Base-by-base conservation (phyloP, 2,329 filamentous ascomycete species). In the Dactylellina haptotyla region DNA sequence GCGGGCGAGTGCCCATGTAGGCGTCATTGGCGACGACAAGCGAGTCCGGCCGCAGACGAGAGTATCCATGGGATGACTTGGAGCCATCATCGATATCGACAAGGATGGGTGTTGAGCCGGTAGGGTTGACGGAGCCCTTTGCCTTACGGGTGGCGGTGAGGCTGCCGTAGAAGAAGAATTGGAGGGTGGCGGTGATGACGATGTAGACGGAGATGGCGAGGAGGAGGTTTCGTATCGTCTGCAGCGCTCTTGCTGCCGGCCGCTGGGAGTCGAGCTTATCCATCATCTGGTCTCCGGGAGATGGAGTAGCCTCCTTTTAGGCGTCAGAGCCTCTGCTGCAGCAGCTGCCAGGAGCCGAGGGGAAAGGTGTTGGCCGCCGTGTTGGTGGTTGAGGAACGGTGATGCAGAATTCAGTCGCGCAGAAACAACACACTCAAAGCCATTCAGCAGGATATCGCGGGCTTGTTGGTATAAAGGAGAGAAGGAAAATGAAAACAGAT, bases 31-130 rank as follows among this genome's bases (percentile, higher is more conserved):
- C 76, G 54, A 81, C 79, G 57, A 85, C 84, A 25, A 84, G 81
- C 74, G 82, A 84, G 69, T 83, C 80, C 6, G 84, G 84, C 50
- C 84, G 80, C 76, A 86, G 84, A 79, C 85, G 85, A 79, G 84
- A 84, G 79, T 66, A 54, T 46, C 61, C 69, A 25, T 61, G 53
- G 9, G 54, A 65, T 0, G 53, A 61, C 26, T 50, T 57, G 8
- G 84, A 84, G 79, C 85, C 85, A 75, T 83, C 25, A 12, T 25
- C 23, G 20, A 26, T 46, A 3, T 53, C 50, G 3, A 20, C 25
- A 23, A 43, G 28, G 20, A 20, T 50, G 25, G 61, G 53, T 34
- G 41, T 23, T 14, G 56, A 50, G 25, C 30, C 28, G 14, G 39
- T 23, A 28, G 37, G 34, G 25, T n/a, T 54, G 53, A 26, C 34